A percentile compares a stretch with the other conserved stretches of the same genome.
Evolutionary conservation across 2,329 filamentous ascomycete species (phyloP).

Genomic region (Calonectria crousiana): DNA sequence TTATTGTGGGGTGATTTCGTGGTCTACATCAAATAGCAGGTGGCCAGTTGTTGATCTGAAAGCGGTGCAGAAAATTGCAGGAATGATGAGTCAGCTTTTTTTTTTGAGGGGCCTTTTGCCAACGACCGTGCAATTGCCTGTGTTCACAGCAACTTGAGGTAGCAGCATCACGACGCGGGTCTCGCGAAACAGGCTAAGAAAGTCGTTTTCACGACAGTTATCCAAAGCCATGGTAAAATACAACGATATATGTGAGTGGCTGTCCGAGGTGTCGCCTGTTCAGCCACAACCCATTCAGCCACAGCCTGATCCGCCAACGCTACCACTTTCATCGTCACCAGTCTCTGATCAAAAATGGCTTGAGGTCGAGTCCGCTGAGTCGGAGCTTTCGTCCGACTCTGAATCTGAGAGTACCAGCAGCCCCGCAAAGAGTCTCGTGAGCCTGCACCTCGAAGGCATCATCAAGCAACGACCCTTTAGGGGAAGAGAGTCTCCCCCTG

Average conservation of each 20-base stretch:
- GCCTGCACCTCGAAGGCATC: neutral
- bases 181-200: neutral
- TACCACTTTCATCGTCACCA: neutral
- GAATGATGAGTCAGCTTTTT: neutral
- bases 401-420: neutral
- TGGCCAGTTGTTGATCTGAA: neutral
- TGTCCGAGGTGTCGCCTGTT: neutral
- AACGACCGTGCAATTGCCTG: neutral
- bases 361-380: neutral
- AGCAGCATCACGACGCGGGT: neutral
- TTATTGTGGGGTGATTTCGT: neutral
- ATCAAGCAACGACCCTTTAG: neutral
- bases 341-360: neutral
- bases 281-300: neutral
- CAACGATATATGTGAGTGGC: neutral
- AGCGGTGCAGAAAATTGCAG: neutral
- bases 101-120: neutral
- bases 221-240: neutral
- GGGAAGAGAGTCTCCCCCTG: neutral
- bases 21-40: neutral
- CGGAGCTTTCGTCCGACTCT: neutral
- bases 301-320: neutral
- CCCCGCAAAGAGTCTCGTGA: neutral
- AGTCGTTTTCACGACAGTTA: too few species aligned
- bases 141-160: neutral